Evolutionary conservation across 2,329 filamentous ascomycete genomes (phyloP).

Genomic region (Plenodomus lindquistii): DNA sequence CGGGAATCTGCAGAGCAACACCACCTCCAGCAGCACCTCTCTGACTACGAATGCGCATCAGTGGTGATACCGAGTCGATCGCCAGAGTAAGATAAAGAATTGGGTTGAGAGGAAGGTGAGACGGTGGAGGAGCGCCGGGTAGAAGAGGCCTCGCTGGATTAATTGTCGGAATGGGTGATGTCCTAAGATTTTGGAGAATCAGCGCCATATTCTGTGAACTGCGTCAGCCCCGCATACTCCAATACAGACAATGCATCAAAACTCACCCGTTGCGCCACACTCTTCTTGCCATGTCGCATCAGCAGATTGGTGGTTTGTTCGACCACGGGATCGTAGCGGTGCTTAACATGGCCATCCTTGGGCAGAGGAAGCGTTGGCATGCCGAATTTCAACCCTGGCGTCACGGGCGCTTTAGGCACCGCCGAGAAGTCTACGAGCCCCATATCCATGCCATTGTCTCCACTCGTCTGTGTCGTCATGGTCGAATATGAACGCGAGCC

Average conservation of each 20-base stretch:
- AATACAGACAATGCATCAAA: background rate
- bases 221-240: background rate
- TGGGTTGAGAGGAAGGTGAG: conserved; percentile 84
- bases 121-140: conserved; percentile 74
- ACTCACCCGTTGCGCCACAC: conserved; percentile 81
- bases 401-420: conserved; percentile 19
- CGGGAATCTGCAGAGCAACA: conserved; percentile 77
- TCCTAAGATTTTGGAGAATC: conserved; percentile 83
- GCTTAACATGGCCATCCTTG: conserved; percentile 67
- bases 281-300: conserved; percentile 90
- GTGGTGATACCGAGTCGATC: conserved; percentile 88
- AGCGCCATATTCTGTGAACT: conserved; percentile 73
- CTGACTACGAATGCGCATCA: conserved; percentile 77
- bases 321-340: conserved; percentile 83
- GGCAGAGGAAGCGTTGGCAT: conserved; percentile 70
- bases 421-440: conserved; percentile 35
- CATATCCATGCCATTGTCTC: conserved; percentile 26
- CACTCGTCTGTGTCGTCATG: conserved; percentile 29
- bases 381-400: conserved; percentile 73
- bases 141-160: conserved; percentile 72
- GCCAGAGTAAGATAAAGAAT: conserved; percentile 86
- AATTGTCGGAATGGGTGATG: conserved; percentile 75
- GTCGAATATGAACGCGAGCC: conserved; percentile 63
- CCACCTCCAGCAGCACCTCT: conserved; percentile 86
- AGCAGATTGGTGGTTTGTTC: conserved; percentile 86